Percentiles rank a stretch among this genome's conserved stretches.
These are phyloP conservation scores for Scleroderma citrinum DNA, from an alignment of 768 basidiomycete genomes.

Conservation along the genomic window DNA sequence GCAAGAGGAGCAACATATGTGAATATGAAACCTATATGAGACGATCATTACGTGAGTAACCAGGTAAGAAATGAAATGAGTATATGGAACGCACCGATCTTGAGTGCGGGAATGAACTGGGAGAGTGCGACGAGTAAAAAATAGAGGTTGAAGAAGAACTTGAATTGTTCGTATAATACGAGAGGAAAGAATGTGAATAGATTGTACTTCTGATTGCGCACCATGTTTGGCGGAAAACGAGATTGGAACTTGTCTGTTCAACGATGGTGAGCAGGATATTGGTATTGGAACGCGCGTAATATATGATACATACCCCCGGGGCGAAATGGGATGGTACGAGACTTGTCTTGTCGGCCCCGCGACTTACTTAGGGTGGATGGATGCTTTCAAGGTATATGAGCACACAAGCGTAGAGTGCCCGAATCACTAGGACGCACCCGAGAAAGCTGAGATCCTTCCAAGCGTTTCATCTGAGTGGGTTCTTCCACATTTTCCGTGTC, in stretches of 20 bases:
- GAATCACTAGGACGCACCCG: conserved; percentile 10
- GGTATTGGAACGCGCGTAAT: neutral
- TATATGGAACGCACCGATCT: conserved; percentile 64
- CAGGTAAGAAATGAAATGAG: neutral
- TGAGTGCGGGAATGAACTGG: conserved; percentile 92
- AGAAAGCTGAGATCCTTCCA: conserved; percentile 17
- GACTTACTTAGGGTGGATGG: conserved; percentile 16
- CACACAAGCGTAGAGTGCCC: neutral
- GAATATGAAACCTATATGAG: conserved; percentile 74
- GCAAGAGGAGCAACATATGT: conserved; percentile 96
- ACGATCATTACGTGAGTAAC: neutral
- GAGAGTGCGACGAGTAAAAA: conserved; percentile 95
- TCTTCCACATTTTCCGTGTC: conserved; percentile 29
- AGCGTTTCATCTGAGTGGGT: conserved; percentile 21
- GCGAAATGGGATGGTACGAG: conserved; percentile 71
- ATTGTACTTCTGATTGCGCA: conserved; percentile 98
- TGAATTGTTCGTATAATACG: conserved; percentile 99
- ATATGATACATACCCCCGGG: conserved; percentile 48
- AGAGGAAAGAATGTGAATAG: conserved; percentile 94
- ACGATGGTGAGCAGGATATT: neutral
- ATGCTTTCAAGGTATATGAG: conserved; percentile 7
- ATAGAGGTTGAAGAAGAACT: conserved; percentile 99
- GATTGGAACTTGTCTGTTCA: conserved; percentile 62
- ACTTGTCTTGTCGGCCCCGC: conserved; percentile 51
- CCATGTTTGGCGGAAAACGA: conserved; percentile 79